These are phyloP conservation scores for Leonotis leonurus DNA, from an alignment of 257 asterid species.

Conservation along the genomic window DNA sequence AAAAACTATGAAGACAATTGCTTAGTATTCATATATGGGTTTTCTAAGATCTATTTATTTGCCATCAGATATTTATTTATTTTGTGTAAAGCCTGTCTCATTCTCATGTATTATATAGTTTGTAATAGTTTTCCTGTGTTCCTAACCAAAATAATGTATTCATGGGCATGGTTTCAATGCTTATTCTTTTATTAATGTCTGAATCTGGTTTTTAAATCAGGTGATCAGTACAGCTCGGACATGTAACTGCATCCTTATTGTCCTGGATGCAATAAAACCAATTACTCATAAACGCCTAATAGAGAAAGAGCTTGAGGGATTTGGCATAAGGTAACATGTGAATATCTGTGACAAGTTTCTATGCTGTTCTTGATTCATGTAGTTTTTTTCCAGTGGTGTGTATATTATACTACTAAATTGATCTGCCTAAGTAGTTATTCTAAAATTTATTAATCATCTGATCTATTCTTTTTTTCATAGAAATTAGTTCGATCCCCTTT, in stretches of 20 bases:
- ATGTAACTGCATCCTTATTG: constrained; percentile 89
- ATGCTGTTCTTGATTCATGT: background rate
- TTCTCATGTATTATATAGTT: background rate
- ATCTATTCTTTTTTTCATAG: background rate
- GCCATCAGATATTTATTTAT: background rate
- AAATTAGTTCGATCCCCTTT: background rate
- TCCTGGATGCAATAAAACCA: constrained; percentile 97
- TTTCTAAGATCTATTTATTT: background rate
- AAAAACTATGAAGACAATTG: background rate
- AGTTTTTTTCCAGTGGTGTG: background rate
- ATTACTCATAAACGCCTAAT: constrained; percentile 93
- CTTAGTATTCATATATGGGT: background rate
- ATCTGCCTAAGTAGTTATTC: background rate
- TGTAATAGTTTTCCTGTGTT: background rate
- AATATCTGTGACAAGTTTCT: background rate
- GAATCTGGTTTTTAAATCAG: constrained; percentile 29
- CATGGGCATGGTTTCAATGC: constrained; percentile 1
- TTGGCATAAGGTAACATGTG: constrained; percentile 81
- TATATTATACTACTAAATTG: background rate
- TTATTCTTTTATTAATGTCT: constrained; percentile 7
- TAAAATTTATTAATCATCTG: background rate
- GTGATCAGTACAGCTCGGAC: constrained; percentile 99
- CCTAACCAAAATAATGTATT: background rate
- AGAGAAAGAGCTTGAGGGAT: constrained; percentile 98
- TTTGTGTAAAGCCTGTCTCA: background rate